Conservation (phyloP, 2,329 filamentous ascomycete genomes). For the Calonectria pteridis region DNA sequence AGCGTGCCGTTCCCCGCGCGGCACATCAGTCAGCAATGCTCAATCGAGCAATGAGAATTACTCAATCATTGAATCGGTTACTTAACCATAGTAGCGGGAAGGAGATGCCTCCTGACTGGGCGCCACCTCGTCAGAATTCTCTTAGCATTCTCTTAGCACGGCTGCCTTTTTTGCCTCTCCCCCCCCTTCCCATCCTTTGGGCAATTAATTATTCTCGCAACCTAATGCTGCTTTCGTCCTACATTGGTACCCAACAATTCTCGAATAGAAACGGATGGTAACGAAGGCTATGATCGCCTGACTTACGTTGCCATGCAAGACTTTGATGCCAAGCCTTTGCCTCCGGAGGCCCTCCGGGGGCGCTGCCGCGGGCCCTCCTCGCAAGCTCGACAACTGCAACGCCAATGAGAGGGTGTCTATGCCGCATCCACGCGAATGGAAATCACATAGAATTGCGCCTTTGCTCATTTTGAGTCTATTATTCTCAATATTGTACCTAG, state of each 20-base stretch:
- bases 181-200: background rate
- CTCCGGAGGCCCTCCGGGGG: background rate
- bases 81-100: background rate
- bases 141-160: background rate
- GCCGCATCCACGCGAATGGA: too few relatives aligned
- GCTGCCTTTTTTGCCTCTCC: background rate
- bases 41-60: constrained; percentile 16
- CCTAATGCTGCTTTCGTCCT: background rate
- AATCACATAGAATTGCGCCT: too few relatives aligned
- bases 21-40: constrained; percentile 25
- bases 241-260: background rate
- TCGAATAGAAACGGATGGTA: too few relatives aligned
- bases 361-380: background rate
- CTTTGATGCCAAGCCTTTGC: too few relatives aligned
- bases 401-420: too few relatives aligned
- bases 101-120: background rate
- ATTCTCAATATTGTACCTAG: too few relatives aligned
- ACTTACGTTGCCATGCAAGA: too few relatives aligned
- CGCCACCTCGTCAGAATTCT: background rate
- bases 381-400: background rate
- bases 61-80: background rate
- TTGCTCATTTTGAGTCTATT: too few relatives aligned
- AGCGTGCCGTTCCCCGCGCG: constrained; percentile 6
- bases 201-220: background rate
- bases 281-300: too few relatives aligned